Conservation (phyloP, 129 eudicot genomes). For the Sambucus nigra region DNA sequence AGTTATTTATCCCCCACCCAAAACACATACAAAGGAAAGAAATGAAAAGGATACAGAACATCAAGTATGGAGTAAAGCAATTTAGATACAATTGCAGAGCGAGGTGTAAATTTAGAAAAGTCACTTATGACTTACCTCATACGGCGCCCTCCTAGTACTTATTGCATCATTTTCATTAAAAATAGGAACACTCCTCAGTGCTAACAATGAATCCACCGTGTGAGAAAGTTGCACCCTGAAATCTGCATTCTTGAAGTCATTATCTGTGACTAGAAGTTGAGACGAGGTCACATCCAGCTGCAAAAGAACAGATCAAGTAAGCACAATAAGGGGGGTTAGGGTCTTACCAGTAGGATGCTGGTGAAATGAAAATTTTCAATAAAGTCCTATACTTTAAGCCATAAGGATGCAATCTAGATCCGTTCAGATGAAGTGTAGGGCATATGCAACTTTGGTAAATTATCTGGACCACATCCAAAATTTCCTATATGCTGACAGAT, state of each 20-base stretch:
- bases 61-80: too few species aligned
- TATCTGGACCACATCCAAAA: too few species aligned
- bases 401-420: too few species aligned
- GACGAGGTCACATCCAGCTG: conserved; percentile 94
- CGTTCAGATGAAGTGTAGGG: too few species aligned
- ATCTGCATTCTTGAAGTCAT: conserved; percentile 73
- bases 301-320: conserved; percentile 10
- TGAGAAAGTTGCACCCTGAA: conserved; percentile 65
- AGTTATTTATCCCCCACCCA: too few species aligned
- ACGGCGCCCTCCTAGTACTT: conserved; percentile 89
- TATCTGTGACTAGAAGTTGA: conserved; percentile 89
- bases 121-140: conserved; percentile 68
- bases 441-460: too few species aligned
- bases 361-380: too few species aligned
- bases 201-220: conserved; percentile 64
- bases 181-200: conserved; percentile 66
- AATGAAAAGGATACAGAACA: neutral
- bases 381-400: too few species aligned
- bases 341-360: too few species aligned
- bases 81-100: neutral
- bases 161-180: conserved; percentile 94
- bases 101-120: too few species aligned
- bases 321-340: too few species aligned
- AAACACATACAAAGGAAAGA: neutral
- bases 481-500: too few species aligned